Conservation (phyloP, 2,329 filamentous ascomycete genomes). For the Aotearoamyces nothofagi region DNA sequence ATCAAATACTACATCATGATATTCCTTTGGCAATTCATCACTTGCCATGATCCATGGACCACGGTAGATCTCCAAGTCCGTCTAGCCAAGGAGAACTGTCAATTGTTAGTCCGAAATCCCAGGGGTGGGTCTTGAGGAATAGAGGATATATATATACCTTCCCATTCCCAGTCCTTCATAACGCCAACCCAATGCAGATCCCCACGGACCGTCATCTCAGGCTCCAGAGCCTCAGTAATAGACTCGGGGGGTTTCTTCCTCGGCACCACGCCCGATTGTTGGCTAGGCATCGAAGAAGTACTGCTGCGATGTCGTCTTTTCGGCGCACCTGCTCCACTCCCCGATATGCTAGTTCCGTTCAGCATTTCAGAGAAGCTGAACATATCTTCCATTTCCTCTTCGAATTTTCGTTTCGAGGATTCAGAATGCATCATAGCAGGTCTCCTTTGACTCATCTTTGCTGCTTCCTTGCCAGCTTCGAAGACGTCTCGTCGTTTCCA, state of each 20-base stretch:
- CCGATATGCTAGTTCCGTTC: constrained; percentile 7
- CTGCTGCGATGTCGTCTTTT: neutral
- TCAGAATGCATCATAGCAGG: constrained; percentile 13
- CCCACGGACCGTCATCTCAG: constrained; percentile 49
- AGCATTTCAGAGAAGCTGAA: constrained; percentile 16
- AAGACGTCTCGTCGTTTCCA: constrained; percentile 45
- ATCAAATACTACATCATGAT: too few species aligned
- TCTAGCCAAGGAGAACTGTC: constrained; percentile 2
- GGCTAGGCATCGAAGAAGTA: constrained; percentile 1
- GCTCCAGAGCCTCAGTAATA: constrained; percentile 29
- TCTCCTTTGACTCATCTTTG: neutral
- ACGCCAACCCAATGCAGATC: constrained; percentile 54
- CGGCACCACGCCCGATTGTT: constrained; percentile 2
- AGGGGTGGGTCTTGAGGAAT: too few species aligned
- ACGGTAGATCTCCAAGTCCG: too few species aligned
- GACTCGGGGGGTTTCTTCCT: constrained; percentile 16
- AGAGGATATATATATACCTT: constrained; percentile 33
- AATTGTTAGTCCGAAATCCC: neutral
- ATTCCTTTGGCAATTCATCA: too few species aligned
- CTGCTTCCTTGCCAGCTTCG: constrained; percentile 2
- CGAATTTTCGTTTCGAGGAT: constrained; percentile 15
- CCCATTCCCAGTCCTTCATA: constrained; percentile 61
- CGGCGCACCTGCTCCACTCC: too few species aligned
- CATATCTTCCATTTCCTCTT: constrained; percentile 15
- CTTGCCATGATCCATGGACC: too few species aligned